Evolutionary conservation across 1,139 yeast genomes (phyloP).

Genomic region (Suzukiozyma palmioleophila): DNA sequence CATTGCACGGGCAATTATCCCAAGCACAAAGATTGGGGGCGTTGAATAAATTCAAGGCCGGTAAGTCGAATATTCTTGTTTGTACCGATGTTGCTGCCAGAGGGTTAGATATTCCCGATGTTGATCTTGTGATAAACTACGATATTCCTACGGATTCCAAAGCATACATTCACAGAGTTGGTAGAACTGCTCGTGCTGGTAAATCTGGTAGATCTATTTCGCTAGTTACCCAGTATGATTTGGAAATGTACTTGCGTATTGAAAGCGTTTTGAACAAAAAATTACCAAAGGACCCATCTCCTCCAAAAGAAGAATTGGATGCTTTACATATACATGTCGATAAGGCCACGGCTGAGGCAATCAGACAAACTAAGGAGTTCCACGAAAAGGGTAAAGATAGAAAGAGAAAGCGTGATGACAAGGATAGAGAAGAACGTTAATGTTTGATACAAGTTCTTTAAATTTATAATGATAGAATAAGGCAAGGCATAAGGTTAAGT

Average conservation of each 20-base stretch:
- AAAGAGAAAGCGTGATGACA: constrained; percentile 38
- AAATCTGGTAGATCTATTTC: constrained; percentile 90
- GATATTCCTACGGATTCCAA: constrained; percentile 98
- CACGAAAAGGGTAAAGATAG: constrained; percentile 43
- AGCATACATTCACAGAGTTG: constrained; percentile 95
- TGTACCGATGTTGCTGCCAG: constrained; percentile 99
- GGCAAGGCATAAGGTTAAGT: neutral
- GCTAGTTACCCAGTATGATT: constrained; percentile 89
- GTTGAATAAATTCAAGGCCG: constrained; percentile 85
- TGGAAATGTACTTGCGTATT: constrained; percentile 80
- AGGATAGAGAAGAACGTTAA: constrained; percentile 45
- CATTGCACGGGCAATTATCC: constrained; percentile 89
- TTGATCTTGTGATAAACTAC: constrained; percentile 87
- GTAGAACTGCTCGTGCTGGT: constrained; percentile 98
- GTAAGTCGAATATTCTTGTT: constrained; percentile 73
- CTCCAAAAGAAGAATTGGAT: constrained; percentile 73
- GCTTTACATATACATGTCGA: constrained; percentile 85
- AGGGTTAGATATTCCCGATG: constrained; percentile 94
- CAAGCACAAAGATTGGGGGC: constrained; percentile 94
- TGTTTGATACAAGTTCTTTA: neutral
- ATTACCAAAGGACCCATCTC: constrained; percentile 71
- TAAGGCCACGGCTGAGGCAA: constrained; percentile 88
- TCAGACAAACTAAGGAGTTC: constrained; percentile 72
- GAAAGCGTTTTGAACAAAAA: constrained; percentile 82
- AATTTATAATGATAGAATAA: neutral